phyloP scores from a whole-genome alignment of 1,284 basidiomycete genomes.

The Ustilago xerochloae region DNA sequence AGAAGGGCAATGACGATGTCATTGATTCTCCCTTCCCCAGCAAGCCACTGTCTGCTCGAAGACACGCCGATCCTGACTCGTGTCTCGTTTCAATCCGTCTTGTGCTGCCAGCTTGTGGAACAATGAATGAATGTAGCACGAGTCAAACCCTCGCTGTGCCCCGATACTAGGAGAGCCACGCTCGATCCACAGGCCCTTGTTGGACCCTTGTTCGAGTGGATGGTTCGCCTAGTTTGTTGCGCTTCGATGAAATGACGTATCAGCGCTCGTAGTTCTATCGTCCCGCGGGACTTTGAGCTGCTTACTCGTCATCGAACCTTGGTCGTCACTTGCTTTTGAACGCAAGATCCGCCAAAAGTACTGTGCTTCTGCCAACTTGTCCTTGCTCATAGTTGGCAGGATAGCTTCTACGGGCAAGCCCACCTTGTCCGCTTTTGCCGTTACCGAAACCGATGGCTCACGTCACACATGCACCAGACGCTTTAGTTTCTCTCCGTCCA shows the following conservation, averaged over 20 bases:
- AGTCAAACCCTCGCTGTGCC: neutral
- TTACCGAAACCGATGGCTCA: neutral
- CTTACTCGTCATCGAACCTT: neutral
- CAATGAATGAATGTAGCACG: neutral
- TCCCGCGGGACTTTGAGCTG: neutral
- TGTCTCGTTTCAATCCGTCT: constrained; percentile 14
- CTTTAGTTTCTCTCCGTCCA: neutral
- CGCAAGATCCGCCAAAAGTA: neutral
- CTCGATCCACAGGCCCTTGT: constrained; percentile 22
- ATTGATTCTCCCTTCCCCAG: neutral
- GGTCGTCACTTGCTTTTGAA: neutral
- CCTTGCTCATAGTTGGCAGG: no score
- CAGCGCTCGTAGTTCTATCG: neutral
- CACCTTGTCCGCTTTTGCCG: neutral
- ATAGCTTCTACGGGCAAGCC: neutral
- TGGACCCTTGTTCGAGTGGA: constrained; percentile 30
- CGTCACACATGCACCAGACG: neutral
- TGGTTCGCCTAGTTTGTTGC: neutral
- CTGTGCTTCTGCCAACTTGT: no score
- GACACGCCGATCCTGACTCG: constrained; percentile 4
- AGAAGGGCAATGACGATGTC: constrained; percentile 18
- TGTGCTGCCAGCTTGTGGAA: neutral
- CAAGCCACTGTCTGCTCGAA: neutral
- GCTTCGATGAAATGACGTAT: constrained; percentile 24
- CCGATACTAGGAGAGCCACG: constrained; percentile 6